Evolutionary conservation across 2,329 filamentous ascomycete species (phyloP).

Genomic region (Orbilia ellipsospora): DNA sequence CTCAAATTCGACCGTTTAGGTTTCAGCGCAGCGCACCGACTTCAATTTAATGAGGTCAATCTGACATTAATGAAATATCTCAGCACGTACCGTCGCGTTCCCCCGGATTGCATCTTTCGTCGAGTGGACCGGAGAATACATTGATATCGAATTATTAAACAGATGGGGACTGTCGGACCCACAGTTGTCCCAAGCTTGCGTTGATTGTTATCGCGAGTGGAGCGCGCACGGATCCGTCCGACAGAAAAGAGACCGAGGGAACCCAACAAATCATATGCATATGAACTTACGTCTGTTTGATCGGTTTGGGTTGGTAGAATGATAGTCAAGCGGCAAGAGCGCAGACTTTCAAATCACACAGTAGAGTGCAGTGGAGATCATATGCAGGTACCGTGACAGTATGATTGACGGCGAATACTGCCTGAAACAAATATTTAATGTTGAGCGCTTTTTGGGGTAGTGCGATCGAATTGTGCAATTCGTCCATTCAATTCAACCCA

Average conservation of each 20-base stretch:
- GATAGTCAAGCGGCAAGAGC: slow-evolving; percentile 4
- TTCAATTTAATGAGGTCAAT: slow-evolving; percentile 18
- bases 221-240: slow-evolving; percentile 45
- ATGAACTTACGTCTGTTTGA: not conserved
- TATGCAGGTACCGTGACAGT: slow-evolving; percentile 43
- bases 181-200: slow-evolving; percentile 12
- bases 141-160: slow-evolving; percentile 23
- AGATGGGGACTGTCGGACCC: not conserved
- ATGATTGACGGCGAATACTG: slow-evolving; percentile 51
- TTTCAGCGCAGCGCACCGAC: slow-evolving; percentile 45
- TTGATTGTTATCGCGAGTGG: slow-evolving; percentile 14
- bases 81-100: not conserved
- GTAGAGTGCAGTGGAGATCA: slow-evolving; percentile 27
- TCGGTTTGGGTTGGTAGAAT: not conserved
- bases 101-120: slow-evolving; percentile 6
- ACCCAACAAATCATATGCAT: slow-evolving; percentile 36
- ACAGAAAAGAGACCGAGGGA: slow-evolving; percentile 15
- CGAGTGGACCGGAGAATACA: slow-evolving; percentile 10
- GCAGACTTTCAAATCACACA: slow-evolving; percentile 47
- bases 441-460: slow-evolving; percentile 10
- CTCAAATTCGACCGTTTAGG: slow-evolving; percentile 29
- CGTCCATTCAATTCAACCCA: not conserved
- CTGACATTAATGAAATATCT: slow-evolving; percentile 22
- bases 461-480: slow-evolving; percentile 32
- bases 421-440: slow-evolving; percentile 26